Conservation (phyloP, 2,329 filamentous ascomycete genomes). For the Tolypocladium sp. region DNA sequence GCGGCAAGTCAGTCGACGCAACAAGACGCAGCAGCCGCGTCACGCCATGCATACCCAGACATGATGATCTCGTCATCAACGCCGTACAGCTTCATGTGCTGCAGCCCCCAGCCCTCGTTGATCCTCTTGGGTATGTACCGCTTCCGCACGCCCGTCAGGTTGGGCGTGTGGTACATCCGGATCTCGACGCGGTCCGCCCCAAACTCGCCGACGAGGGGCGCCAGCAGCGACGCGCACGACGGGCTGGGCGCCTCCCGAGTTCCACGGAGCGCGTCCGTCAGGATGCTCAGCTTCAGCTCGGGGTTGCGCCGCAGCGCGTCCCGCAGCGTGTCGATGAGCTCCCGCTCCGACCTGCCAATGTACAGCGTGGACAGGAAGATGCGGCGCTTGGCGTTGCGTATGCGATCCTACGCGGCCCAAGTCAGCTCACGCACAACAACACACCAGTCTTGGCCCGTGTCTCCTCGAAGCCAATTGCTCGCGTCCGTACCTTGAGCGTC, state of each 20-base stretch:
- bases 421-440: background rate
- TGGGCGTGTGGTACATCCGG: slow-evolving; percentile 97
- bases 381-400: slow-evolving; percentile 64
- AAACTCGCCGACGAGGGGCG: slow-evolving; percentile 75
- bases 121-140: slow-evolving; percentile 77
- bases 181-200: slow-evolving; percentile 79
- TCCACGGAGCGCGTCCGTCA: slow-evolving; percentile 85
- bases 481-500: slow-evolving; percentile 64
- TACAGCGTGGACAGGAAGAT: slow-evolving; percentile 96
- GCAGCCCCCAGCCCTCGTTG: slow-evolving; percentile 96
- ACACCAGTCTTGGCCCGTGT: background rate
- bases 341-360: slow-evolving; percentile 86
- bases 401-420: slow-evolving; percentile 53
- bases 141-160: slow-evolving; percentile 80
- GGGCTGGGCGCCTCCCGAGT: slow-evolving; percentile 81
- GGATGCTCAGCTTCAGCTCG: slow-evolving; percentile 70
- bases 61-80: slow-evolving; percentile 93
- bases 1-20: background rate
- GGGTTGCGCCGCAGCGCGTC: slow-evolving; percentile 67
- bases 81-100: slow-evolving; percentile 98
- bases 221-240: slow-evolving; percentile 82
- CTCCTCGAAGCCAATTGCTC: background rate
- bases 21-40: background rate
- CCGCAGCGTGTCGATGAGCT: slow-evolving; percentile 72
- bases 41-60: slow-evolving; percentile 53